Evolutionary conservation across 31 red algal genomes (phyloP).

Genomic region (Porphyra umbilicalis): DNA sequence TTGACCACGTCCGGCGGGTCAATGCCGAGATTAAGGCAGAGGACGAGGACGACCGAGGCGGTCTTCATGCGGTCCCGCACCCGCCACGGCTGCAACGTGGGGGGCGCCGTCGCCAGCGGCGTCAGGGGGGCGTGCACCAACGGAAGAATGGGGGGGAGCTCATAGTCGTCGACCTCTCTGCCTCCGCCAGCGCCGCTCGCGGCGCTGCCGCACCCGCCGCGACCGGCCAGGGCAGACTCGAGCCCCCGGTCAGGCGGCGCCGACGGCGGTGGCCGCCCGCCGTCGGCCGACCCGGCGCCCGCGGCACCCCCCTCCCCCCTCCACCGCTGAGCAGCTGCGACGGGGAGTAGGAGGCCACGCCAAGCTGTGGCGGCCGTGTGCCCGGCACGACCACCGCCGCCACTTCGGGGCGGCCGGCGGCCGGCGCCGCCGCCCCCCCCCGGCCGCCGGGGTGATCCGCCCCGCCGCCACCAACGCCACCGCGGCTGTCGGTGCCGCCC

Average conservation of each 20-base stretch:
- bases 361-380: neutral
- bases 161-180: neutral
- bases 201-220: neutral
- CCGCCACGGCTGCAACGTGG: conserved; percentile 65
- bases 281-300: too few species aligned
- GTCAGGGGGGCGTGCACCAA: neutral
- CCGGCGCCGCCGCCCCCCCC: neutral
- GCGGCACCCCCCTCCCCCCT: neutral
- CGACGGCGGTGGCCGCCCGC: too few species aligned
- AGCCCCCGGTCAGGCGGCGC: too few species aligned
- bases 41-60: conserved; percentile 50
- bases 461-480: neutral
- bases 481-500: neutral
- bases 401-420: neutral
- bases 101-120: neutral
- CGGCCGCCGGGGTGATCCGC: neutral
- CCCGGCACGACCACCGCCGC: neutral
- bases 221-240: too few species aligned
- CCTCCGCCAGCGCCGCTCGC: neutral
- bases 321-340: neutral
- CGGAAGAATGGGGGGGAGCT: neutral
- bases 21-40: conserved; percentile 93
- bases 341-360: neutral
- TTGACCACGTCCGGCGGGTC: conserved; percentile 89
- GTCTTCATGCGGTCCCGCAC: conserved; percentile 80